phyloP scores from a whole-genome alignment of 1,284 basidiomycete species.

The Trichosporon ovoides region DNA sequence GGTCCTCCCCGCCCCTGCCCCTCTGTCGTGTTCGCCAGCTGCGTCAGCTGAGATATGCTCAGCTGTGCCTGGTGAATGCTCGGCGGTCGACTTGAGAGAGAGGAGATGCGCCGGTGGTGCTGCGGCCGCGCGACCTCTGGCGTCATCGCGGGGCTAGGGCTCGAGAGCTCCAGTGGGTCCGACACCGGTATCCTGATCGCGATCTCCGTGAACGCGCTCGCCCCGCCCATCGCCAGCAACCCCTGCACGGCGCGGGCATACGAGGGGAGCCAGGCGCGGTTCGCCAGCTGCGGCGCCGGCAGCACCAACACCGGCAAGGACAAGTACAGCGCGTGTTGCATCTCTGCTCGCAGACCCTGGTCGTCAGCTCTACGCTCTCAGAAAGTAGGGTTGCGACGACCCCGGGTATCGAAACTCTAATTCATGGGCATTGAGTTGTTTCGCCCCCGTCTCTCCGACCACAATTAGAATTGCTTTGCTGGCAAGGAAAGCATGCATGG shows the following conservation, averaged over 20 bases:
- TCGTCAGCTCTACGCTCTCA: background rate
- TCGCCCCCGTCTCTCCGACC: background rate
- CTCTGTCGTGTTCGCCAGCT: slow-evolving; percentile 6
- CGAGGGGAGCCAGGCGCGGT: slow-evolving; percentile 75
- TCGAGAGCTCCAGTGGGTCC: slow-evolving; percentile 50
- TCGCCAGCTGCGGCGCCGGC: slow-evolving; percentile 69
- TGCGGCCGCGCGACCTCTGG: slow-evolving; percentile 4
- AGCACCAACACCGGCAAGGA: slow-evolving; percentile 78
- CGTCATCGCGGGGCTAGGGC: slow-evolving; percentile 33
- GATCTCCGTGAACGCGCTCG: slow-evolving; percentile 59
- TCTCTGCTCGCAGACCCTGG: slow-evolving; percentile 87
- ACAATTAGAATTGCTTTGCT: too few relatives aligned
- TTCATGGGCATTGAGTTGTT: background rate
- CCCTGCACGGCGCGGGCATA: slow-evolving; percentile 86
- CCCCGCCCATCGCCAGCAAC: slow-evolving; percentile 59
- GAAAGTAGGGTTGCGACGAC: background rate
- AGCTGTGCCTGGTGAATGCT: slow-evolving; percentile 37
- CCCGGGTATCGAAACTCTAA: background rate
- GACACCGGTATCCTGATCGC: slow-evolving; percentile 80
- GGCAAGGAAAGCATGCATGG: too few relatives aligned
- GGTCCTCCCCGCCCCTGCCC: too few relatives aligned
- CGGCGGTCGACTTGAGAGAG: slow-evolving; percentile 37
- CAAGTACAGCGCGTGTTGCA: slow-evolving; percentile 88
- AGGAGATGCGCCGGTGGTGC: slow-evolving; percentile 42
- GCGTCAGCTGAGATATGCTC: slow-evolving; percentile 23